These are phyloP conservation scores for Salix arbutifolia DNA, from an alignment of 345 rosid species.

Conservation along the genomic window DNA sequence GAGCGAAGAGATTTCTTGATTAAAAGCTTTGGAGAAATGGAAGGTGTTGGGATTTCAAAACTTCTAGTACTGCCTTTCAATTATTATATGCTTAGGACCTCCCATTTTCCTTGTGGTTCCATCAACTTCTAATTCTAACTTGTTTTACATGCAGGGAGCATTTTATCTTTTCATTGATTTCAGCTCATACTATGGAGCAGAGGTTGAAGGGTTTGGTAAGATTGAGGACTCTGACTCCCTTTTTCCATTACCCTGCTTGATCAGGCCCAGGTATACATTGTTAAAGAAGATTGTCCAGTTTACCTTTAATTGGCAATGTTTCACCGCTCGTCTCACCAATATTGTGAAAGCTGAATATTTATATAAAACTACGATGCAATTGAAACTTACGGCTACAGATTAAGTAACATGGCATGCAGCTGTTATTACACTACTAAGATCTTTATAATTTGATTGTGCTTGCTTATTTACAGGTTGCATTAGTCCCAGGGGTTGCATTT, in stretches of 20 bases:
- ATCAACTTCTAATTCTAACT: not conserved
- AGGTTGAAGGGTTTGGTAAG: slow-evolving; percentile 72
- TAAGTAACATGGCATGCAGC: not conserved
- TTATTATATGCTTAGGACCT: not conserved
- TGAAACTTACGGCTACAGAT: not conserved
- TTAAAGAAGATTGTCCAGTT: not conserved
- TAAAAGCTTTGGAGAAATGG: slow-evolving; percentile 63
- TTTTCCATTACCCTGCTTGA: slow-evolving; percentile 59
- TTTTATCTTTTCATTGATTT: slow-evolving; percentile 83
- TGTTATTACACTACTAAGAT: not conserved
- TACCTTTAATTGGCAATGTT: not conserved
- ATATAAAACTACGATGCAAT: not conserved
- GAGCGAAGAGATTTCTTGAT: slow-evolving; percentile 89
- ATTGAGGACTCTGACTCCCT: slow-evolving; percentile 56
- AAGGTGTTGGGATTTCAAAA: slow-evolving; percentile 77
- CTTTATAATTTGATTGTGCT: not conserved
- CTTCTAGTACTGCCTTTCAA: no score
- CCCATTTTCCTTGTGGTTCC: not conserved
- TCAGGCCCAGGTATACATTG: slow-evolving; percentile 44
- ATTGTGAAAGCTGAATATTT: not conserved
- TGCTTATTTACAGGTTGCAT: slow-evolving; percentile 57
- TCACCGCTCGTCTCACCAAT: slow-evolving; percentile 8
- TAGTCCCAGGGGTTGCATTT: slow-evolving; percentile 97
- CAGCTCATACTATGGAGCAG: slow-evolving; percentile 75
- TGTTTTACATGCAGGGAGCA: slow-evolving; percentile 67